A percentile compares a stretch with the other conserved stretches of the same genome.
phyloP scores from a whole-genome alignment of 176 grass and related monocot species.

The Eleusine coracana region DNA sequence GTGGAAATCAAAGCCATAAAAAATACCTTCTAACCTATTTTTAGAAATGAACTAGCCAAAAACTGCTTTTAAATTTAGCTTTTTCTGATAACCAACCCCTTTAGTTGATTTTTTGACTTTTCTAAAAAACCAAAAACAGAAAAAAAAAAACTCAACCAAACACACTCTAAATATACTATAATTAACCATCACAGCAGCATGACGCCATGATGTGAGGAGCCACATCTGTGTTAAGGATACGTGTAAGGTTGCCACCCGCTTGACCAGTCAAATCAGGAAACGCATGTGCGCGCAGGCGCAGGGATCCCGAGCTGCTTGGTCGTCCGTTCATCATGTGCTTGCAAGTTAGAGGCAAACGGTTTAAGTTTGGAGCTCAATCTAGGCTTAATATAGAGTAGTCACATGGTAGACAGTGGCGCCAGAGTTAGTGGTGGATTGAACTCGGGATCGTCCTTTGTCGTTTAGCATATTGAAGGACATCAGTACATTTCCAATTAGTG shows the following conservation, averaged over 20 bases:
- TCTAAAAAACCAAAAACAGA: too few relatives aligned
- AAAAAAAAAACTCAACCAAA: too few relatives aligned
- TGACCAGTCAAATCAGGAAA: background rate
- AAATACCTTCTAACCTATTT: too few relatives aligned
- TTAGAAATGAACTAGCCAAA: too few relatives aligned
- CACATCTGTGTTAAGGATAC: background rate
- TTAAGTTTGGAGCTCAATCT: background rate
- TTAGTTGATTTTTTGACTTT: too few relatives aligned
- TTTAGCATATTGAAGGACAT: background rate
- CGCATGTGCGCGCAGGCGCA: background rate
- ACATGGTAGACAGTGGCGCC: background rate
- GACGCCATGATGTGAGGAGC: background rate
- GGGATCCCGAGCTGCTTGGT: background rate
- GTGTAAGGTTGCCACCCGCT: background rate
- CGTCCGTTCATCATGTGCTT: background rate
- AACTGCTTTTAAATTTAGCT: too few relatives aligned
- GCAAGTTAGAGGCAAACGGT: background rate
- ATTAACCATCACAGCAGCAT: background rate
- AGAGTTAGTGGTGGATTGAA: background rate
- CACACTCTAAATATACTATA: too few relatives aligned
- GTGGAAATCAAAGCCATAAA: too few relatives aligned
- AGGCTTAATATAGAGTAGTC: background rate
- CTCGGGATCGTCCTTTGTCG: background rate
- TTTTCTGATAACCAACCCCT: too few relatives aligned
- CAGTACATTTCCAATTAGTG: too few relatives aligned